Percentiles rank a stretch among this genome's conserved stretches.
Evolutionary conservation across 345 rosid species (phyloP).

Genomic region (Corchorus capsularis): DNA sequence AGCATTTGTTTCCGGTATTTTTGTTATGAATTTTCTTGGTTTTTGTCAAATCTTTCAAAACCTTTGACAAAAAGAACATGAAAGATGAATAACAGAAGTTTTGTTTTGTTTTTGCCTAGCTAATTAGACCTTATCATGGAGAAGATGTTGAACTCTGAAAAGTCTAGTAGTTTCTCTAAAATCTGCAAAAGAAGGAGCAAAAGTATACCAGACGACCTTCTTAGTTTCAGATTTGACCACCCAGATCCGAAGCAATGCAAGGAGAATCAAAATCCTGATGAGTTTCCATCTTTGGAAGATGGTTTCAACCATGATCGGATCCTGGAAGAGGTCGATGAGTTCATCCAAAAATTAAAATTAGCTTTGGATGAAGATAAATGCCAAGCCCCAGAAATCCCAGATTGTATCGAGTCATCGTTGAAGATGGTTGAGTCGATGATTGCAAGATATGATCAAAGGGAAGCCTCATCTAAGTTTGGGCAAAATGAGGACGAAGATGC

Average conservation of each 20-base stretch:
- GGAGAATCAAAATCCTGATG: background rate
- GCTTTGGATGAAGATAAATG: conserved; percentile 13
- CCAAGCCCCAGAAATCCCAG: conserved; percentile 35
- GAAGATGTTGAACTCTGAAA: conserved; percentile 26
- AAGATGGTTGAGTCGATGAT: conserved; percentile 51
- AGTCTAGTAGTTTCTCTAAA: conserved; percentile 29
- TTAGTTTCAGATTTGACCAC: conserved; percentile 20
- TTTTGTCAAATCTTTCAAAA: conserved; percentile 17
- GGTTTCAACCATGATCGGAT: conserved; percentile 27
- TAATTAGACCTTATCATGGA: conserved; percentile 21
- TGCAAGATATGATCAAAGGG: conserved; percentile 32
- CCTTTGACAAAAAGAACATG: background rate
- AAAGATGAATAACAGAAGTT: background rate
- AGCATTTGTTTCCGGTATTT: conserved; percentile 13
- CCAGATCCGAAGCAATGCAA: background rate
- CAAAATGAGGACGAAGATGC: conserved; percentile 42
- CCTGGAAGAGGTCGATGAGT: conserved; percentile 50
- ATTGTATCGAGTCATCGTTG: conserved; percentile 41
- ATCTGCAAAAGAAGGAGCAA: conserved; percentile 17
- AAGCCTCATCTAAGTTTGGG: conserved; percentile 33
- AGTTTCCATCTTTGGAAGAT: background rate
- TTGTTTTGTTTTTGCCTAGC: background rate
- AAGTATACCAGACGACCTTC: background rate
- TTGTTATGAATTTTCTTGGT: conserved; percentile 16
- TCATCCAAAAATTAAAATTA: conserved; percentile 32